A percentile compares a stretch with the other conserved stretches of the same genome.
phyloP scores from a whole-genome alignment of 257 asterid species.

The Solanum ossicruentum region DNA sequence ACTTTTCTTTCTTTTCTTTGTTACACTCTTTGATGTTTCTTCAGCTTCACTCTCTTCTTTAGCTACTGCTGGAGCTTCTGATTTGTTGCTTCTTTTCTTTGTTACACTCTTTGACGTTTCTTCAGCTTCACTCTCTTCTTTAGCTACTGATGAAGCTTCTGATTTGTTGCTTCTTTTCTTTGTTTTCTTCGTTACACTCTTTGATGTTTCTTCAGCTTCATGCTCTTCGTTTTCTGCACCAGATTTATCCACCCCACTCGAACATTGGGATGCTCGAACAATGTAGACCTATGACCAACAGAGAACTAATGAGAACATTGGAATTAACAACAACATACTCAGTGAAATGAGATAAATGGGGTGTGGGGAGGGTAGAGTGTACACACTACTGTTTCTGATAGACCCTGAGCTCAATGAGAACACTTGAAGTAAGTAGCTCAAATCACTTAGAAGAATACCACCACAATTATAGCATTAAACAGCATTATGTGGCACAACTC shows the following conservation, averaged over 20 bases:
- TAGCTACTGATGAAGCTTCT: neutral
- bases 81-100: neutral
- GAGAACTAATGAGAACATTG: neutral
- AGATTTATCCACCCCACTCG: slow-evolving; percentile 1
- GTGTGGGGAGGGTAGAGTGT: neutral
- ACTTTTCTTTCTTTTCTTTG: slow-evolving; percentile 1
- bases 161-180: neutral
- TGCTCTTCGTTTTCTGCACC: slow-evolving; percentile 5
- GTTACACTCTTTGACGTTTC: slow-evolving; percentile 12
- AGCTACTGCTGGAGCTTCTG: neutral
- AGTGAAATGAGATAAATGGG: neutral
- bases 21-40: slow-evolving; percentile 12
- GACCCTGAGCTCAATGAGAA: neutral
- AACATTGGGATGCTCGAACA: slow-evolving; percentile 32
- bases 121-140: slow-evolving; percentile 14
- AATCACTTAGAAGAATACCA: neutral
- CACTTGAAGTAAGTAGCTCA: neutral
- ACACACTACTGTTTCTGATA: neutral
- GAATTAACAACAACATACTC: neutral
- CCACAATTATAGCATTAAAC: neutral
- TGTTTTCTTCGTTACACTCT: slow-evolving; percentile 1
- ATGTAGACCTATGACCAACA: slow-evolving; percentile 40
- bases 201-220: slow-evolving; percentile 19
- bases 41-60: slow-evolving; percentile 14
- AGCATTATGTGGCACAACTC: neutral